Base-by-base conservation (phyloP, 2,329 filamentous ascomycete genomes). In the Sporothrix curviconia region DNA sequence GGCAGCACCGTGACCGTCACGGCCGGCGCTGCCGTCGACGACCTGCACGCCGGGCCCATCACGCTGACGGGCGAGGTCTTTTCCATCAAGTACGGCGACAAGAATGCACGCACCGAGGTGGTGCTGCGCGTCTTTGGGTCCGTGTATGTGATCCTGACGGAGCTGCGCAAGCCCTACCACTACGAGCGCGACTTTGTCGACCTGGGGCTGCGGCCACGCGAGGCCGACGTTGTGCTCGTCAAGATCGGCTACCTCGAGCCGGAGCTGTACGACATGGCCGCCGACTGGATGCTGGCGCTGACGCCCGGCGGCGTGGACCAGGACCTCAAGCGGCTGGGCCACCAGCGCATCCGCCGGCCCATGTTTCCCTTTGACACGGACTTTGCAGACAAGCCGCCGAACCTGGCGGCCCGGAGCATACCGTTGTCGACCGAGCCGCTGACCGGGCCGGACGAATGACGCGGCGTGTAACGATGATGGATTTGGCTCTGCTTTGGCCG, bases 201-300 rank as follows among this genome's bases (percentile, higher is more conserved):
- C 3, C 70, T 81, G 0, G 58, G 74, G 43, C 72, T 82, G 1
- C 47, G 66, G 8, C 78, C 78, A 1, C 72, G 77, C 2, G 62
- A 69, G 4, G 72, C 74, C 0, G 76, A 78, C 60, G 73, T 81
- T 22, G 77, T 81, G 0, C 73, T 81, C 43, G 77, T 81, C 24
- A 81, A 81, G 65, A 81, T 81, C 44, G 78, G 78, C 15, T 82
- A 81, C 57, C 66, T 82, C 1, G 78, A 81, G 63, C 78, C 78
- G 3, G 74, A 81, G 62, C 66, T 81, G 4, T 79, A 78, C 59
- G 72, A 73, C 52, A 81, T 81, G 78, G 74, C 78, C 0, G 69
- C 69, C 7, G 77, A 76, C 55, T 81, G 78, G 78, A 79, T 80
- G 74, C 70, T 81, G 1, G 78, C 70, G 0, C 67, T 81, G 15